These are phyloP conservation scores for Circinella umbellata DNA, from an alignment of 371 early-diverging fungal genomes.

Conservation along the genomic window DNA sequence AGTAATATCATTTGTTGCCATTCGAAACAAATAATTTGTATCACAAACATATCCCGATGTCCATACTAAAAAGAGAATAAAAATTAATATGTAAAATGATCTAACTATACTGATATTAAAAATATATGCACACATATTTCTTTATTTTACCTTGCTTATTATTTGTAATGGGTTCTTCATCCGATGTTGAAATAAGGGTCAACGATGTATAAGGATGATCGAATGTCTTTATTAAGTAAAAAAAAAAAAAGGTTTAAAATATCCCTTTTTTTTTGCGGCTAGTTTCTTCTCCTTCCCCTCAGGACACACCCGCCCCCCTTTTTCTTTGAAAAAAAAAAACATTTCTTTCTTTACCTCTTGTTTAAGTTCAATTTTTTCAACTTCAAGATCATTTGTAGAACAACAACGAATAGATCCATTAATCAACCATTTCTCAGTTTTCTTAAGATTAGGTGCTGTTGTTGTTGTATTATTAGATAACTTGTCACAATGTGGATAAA, in stretches of 20 bases:
- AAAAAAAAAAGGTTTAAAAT: background rate
- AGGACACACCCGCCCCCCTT: background rate
- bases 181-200: slow-evolving; percentile 23
- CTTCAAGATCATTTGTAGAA: slow-evolving; percentile 54
- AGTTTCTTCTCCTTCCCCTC: background rate
- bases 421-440: slow-evolving; percentile 45
- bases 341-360: slow-evolving; percentile 28
- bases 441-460: slow-evolving; percentile 33
- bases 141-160: background rate
- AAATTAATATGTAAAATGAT: background rate
- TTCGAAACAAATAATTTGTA: slow-evolving; percentile 42
- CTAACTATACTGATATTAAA: background rate
- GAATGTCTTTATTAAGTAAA: slow-evolving; percentile 16
- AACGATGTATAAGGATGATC: slow-evolving; percentile 27
- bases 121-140: background rate
- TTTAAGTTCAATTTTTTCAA: slow-evolving; percentile 39
- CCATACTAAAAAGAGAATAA: slow-evolving; percentile 30
- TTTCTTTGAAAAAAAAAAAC: background rate
- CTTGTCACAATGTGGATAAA: slow-evolving; percentile 19
- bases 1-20: slow-evolving; percentile 41
- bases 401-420: slow-evolving; percentile 46
- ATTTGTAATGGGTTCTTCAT: slow-evolving; percentile 17
- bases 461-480: slow-evolving; percentile 2
- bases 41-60: slow-evolving; percentile 47
- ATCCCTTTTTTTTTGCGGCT: background rate